Evolutionary conservation across 306 rosid genomes (phyloP), one percentile per base, ranked within the genome.

Genomic region (Dryas octopetala): DNA sequence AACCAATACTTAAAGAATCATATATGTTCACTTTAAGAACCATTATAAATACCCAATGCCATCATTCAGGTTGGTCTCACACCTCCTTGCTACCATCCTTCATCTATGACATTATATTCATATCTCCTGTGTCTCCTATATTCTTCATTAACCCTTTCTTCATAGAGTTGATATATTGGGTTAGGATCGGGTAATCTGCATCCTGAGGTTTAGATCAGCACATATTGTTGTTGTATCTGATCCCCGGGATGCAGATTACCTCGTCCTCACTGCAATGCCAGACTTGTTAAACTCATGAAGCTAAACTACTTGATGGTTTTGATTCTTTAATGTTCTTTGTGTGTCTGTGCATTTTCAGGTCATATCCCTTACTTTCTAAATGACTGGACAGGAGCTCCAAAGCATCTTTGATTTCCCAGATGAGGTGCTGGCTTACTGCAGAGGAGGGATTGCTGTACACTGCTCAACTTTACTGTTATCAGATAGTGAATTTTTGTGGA

Each of bases 121-220:
- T 7, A 8, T 44, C 55, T 70, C 64, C 17, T 61, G 40, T 57
- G 67, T 55, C 17, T 66, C 47, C 40, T 46, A 7, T 14, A 5
- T 8, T 65, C 9, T 12, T 12, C 5, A 19, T 15, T 8, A 10
- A 15, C 23, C 4, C 62, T 52, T 60, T 57, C 49, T 16, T 59
- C 19, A 16, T 58, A 40, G 53, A 55, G 48, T 47, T 59, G 4
- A 41, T 68, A 62, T 76, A 73, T 80, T 83, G 87, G 60, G 79
- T 74, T 10, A 69, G 86, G 88, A 84, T 76, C 17, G 43, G 88
- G 83, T 86, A 86, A 86, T 84, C 86, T 84, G 88, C 90, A 86
- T 84, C 90, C 88, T 86, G 88, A 81, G 90, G 98, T 91, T 86
- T 88, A 88, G 84, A 92, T 75, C 82, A 76, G 73, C 63, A 28